These are phyloP conservation scores for Graphium sp. DNA, from an alignment of 2,329 filamentous ascomycete genomes.

Conservation along the genomic window DNA sequence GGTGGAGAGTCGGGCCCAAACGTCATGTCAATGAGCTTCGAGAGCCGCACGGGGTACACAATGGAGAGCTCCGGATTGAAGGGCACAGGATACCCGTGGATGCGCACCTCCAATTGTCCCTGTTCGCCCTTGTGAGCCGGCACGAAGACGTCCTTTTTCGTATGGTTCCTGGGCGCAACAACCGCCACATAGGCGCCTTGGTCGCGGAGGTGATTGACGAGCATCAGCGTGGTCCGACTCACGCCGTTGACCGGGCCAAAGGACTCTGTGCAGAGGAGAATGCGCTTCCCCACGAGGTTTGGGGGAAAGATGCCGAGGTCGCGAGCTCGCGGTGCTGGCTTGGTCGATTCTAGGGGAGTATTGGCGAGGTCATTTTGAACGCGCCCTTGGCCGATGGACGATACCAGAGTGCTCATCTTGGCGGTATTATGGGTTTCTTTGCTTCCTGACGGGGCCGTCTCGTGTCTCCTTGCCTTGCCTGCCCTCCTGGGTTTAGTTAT, in stretches of 20 bases:
- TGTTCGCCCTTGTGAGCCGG: constrained; percentile 14
- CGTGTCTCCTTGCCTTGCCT: too few species aligned
- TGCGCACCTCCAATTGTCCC: constrained; percentile 30
- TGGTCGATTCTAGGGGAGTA: too few species aligned
- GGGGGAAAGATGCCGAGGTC: constrained; percentile 26
- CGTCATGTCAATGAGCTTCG: constrained; percentile 39
- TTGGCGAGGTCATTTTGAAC: too few species aligned
- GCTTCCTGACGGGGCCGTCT: too few species aligned
- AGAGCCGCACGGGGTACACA: constrained; percentile 51
- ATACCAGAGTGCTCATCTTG: too few species aligned
- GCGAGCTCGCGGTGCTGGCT: constrained; percentile 7
- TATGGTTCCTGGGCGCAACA: constrained; percentile 44
- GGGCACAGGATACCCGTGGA: constrained; percentile 48
- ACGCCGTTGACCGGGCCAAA: constrained; percentile 62
- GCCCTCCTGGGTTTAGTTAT: too few species aligned
- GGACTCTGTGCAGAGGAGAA: constrained; percentile 54
- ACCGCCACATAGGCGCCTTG: constrained; percentile 49
- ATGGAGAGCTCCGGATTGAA: constrained; percentile 58
- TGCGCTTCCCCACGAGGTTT: constrained; percentile 38
- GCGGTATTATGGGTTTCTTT: too few species aligned
- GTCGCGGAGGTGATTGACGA: constrained; percentile 49
- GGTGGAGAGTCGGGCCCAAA: constrained; percentile 34
- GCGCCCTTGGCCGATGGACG: too few species aligned
- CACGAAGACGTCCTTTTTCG: constrained; percentile 34
- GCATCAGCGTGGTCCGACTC: constrained; percentile 50